Conservation (phyloP, 805 yeast genomes). For the Candida incommunis region DNA sequence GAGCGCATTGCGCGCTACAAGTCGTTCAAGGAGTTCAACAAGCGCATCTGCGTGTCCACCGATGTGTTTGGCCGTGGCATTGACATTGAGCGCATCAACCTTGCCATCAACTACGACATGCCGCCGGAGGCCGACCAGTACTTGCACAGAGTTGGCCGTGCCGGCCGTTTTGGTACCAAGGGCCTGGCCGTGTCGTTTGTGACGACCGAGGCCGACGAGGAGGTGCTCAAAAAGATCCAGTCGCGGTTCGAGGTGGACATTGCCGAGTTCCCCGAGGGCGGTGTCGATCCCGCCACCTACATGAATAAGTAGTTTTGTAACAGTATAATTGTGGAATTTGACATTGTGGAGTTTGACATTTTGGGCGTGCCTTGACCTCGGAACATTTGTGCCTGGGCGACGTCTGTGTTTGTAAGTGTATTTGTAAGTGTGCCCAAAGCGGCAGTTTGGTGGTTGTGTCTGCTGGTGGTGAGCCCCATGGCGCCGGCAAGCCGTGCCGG, state of each 20-base stretch:
- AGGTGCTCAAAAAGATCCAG: constrained; percentile 82
- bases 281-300: constrained; percentile 94
- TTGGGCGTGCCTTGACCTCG: too few relatives aligned
- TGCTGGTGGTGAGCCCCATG: too few relatives aligned
- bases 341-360: neutral
- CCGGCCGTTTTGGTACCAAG: constrained; percentile 99
- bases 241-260: constrained; percentile 94
- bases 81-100: constrained; percentile 95
- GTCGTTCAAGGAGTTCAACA: constrained; percentile 93
- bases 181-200: constrained; percentile 93
- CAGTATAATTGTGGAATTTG: neutral
- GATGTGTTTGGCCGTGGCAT: constrained; percentile 99
- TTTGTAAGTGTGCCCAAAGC: too few relatives aligned
- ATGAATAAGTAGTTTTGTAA: constrained; percentile 66
- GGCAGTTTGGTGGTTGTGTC: too few relatives aligned
- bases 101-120: constrained; percentile 95
- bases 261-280: constrained; percentile 92
- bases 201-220: constrained; percentile 73
- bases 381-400: too few relatives aligned
- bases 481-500: too few relatives aligned
- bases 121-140: constrained; percentile 96
- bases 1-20: constrained; percentile 96
- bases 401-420: too few relatives aligned
- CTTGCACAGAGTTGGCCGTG: constrained; percentile 98
- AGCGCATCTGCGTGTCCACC: constrained; percentile 96